phyloP scores from a whole-genome alignment of 345 rosid species.

The Linum lewisii region DNA sequence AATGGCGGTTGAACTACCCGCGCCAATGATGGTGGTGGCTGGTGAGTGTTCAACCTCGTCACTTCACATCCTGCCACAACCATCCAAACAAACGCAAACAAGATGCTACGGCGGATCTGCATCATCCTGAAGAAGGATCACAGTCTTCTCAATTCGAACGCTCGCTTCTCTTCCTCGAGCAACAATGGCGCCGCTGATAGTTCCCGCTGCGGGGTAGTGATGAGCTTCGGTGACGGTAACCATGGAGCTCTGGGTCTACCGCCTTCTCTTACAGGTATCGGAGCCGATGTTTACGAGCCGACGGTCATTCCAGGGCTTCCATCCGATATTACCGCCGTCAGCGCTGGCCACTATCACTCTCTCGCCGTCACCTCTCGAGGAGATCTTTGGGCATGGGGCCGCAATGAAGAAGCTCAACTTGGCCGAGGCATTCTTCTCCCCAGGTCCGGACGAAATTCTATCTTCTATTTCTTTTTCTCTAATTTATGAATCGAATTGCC shows the following conservation, averaged over 20 bases:
- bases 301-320: slow-evolving; percentile 45
- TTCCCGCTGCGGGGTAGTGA: slow-evolving; percentile 22
- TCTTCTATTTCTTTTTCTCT: neutral
- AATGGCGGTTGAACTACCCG: too few species aligned
- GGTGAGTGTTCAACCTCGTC: too few species aligned
- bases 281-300: slow-evolving; percentile 65
- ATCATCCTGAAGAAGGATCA: neutral
- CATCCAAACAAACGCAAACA: neutral
- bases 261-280: slow-evolving; percentile 37
- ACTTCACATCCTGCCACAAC: too few species aligned
- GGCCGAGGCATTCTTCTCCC: slow-evolving; percentile 42
- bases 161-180: neutral
- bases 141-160: neutral
- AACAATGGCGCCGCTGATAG: neutral
- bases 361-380: slow-evolving; percentile 77
- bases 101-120: neutral
- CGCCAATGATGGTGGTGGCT: too few species aligned
- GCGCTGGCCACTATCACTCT: slow-evolving; percentile 86
- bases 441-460: slow-evolving; percentile 21
- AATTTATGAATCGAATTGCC: neutral
- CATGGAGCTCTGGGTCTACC: slow-evolving; percentile 76
- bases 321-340: slow-evolving; percentile 33
- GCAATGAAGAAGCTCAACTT: slow-evolving; percentile 69
- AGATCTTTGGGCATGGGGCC: slow-evolving; percentile 85
- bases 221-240: slow-evolving; percentile 88